Evolutionary conservation across 805 yeast genomes (phyloP).

Genomic region (Priceomyces haplophilus): DNA sequence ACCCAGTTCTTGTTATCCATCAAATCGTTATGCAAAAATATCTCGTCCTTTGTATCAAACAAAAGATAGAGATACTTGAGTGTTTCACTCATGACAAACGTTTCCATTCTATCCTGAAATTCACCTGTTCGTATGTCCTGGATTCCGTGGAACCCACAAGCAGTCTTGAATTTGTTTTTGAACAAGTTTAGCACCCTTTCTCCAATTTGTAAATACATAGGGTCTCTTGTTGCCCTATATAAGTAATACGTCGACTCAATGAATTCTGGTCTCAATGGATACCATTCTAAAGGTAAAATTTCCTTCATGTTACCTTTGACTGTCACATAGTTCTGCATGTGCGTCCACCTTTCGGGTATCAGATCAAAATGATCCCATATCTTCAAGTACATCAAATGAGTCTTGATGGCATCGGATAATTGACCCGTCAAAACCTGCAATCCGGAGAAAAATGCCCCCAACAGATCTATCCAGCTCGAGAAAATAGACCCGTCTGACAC

Average conservation of each 20-base stretch:
- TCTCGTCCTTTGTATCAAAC: constrained; percentile 64
- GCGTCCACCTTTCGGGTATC: constrained; percentile 86
- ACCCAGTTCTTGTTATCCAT: constrained; percentile 47
- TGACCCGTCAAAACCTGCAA: constrained; percentile 77
- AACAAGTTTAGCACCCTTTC: constrained; percentile 58
- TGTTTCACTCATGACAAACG: constrained; percentile 85
- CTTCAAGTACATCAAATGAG: constrained; percentile 64
- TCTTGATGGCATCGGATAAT: constrained; percentile 56
- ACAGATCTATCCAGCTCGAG: constrained; percentile 76
- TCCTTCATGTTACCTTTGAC: constrained; percentile 10
- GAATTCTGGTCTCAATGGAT: constrained; percentile 89
- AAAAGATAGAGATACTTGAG: constrained; percentile 76
- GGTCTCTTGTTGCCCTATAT: constrained; percentile 82
- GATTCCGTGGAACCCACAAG: constrained; percentile 81
- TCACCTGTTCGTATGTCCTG: constrained; percentile 63
- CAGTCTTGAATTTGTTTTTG: constrained; percentile 47
- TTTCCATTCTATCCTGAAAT: constrained; percentile 81
- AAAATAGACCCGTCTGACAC: constrained; percentile 47
- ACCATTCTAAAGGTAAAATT: constrained; percentile 71
- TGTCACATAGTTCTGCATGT: constrained; percentile 7
- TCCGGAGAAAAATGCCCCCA: constrained; percentile 89
- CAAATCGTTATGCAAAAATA: constrained; percentile 27
- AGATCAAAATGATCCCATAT: constrained; percentile 78
- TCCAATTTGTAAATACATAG: constrained; percentile 76
- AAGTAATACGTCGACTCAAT: constrained; percentile 83